Base-by-base conservation (phyloP, 2,329 filamentous ascomycete species). In the Dichotomopilus funicola region DNA sequence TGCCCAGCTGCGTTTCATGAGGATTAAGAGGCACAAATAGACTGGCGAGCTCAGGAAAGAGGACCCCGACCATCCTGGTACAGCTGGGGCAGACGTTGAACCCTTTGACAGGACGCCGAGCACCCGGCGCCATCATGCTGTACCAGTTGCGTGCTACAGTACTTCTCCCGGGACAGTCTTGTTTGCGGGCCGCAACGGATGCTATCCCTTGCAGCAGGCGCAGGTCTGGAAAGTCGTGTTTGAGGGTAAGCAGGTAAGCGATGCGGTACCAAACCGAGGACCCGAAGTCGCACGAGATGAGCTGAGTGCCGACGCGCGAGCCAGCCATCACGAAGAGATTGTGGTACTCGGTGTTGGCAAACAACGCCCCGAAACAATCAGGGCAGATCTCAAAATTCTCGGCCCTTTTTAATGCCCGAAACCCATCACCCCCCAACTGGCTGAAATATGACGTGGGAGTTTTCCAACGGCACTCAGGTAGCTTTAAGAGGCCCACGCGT, bases 301-400 rank as follows among this genome's bases (percentile, higher is more conserved):
- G 76, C 42, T 77, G 74, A 11, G 81, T 78, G 2, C 78, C 73
- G 4, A 81, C 75, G 12, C 83, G 81, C 34, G 77, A 73, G 35
- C 82, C 77, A 38, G 82, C 81, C 3, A 78, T 78, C 9, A 84
- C 73, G 64, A 96, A 90, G 37, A 83, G 75, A 12, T 80, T 76
- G 2, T 82, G 78, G 66, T 88, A 95, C 19, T 81, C 76, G 0
- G 88, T 87, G 31, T 80, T 75, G 11, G 78, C 78, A 62, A 92
- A 90, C 7, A 90, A 80, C 5, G 78, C 78, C 2, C 79, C 76
- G 68, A 88, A 90, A 71, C 92, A 97, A 10, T 81, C 82, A 0
- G 89, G 88, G 64, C 92, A 96, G 46, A 96, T 86, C 59, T 89
- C 83, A 63, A 96, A 87, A 57, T 81, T 81, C 10, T 84, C 79